These are phyloP conservation scores for Suillus sp. DNA, from an alignment of 768 basidiomycete species.

Conservation along the genomic window DNA sequence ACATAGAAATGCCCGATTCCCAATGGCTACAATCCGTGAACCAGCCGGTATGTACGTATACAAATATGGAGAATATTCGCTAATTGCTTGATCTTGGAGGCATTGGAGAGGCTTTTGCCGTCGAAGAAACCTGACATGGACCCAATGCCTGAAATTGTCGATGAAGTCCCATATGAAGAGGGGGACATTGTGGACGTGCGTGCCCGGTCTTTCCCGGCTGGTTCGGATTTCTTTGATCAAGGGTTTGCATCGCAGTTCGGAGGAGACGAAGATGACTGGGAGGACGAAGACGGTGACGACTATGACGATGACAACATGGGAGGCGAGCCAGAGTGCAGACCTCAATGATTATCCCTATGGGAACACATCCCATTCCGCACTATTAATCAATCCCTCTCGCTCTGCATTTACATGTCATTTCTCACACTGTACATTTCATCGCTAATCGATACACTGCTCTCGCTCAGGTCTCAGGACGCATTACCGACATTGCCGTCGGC, in stretches of 20 bases:
- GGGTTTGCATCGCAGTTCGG: constrained; percentile 72
- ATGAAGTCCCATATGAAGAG: constrained; percentile 72
- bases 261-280: constrained; percentile 68
- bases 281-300: constrained; percentile 70
- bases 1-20: constrained; percentile 85
- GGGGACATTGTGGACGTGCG: constrained; percentile 83
- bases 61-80: not conserved
- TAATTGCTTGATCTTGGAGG: constrained; percentile 42
- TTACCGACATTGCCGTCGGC: constrained; percentile 61
- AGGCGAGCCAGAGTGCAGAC: constrained; percentile 60
- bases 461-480: constrained; percentile 16
- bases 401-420: constrained; percentile 27
- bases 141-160: constrained; percentile 70
- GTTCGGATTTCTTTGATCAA: constrained; percentile 76
- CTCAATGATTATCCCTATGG: constrained; percentile 44
- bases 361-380: constrained; percentile 19
- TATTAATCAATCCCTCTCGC: constrained; percentile 17
- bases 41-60: constrained; percentile 45
- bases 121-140: constrained; percentile 76
- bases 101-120: constrained; percentile 66
- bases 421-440: constrained; percentile 29
- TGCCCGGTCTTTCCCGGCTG: constrained; percentile 74
- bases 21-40: constrained; percentile 76
- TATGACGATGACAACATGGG: constrained; percentile 42
- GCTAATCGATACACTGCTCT: constrained; percentile 24